A percentile compares a stretch with the other conserved stretches of the same genome.
Evolutionary conservation across 768 basidiomycete species (phyloP).

Genomic region (Termitomyces sp.): DNA sequence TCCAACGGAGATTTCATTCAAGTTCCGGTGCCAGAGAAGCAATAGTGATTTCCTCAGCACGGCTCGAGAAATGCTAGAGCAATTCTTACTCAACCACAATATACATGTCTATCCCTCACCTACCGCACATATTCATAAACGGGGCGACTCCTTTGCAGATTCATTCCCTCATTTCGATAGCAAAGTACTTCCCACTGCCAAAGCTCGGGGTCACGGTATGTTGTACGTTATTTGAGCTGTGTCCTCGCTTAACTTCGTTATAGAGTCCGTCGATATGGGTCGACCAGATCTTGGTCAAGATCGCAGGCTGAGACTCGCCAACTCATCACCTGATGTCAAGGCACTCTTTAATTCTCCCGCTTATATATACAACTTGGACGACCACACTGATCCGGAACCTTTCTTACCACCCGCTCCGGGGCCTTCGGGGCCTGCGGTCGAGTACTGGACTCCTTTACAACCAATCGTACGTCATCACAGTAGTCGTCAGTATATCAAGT

Average conservation of each 20-base stretch:
- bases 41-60: slow-evolving; percentile 92
- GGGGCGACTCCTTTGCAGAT: slow-evolving; percentile 91
- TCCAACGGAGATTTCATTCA: slow-evolving; percentile 83
- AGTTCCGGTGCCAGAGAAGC: slow-evolving; percentile 92
- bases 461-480: slow-evolving; percentile 57
- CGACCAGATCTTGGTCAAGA: slow-evolving; percentile 71
- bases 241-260: background rate
- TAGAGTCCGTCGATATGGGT: slow-evolving; percentile 77
- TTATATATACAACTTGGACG: slow-evolving; percentile 78
- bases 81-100: slow-evolving; percentile 82
- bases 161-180: slow-evolving; percentile 97
- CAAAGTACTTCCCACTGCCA: slow-evolving; percentile 81
- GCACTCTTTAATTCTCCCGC: slow-evolving; percentile 88
- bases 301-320: slow-evolving; percentile 76
- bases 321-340: slow-evolving; percentile 93
- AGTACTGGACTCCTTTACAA: slow-evolving; percentile 76
- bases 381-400: slow-evolving; percentile 61
- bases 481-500: slow-evolving; percentile 4
- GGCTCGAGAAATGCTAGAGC: slow-evolving; percentile 89
- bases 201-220: slow-evolving; percentile 61
- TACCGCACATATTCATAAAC: slow-evolving; percentile 75
- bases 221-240: slow-evolving; percentile 7
- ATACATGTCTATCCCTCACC: slow-evolving; percentile 80
- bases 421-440: slow-evolving; percentile 36
- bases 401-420: slow-evolving; percentile 47